A percentile compares a stretch with the other conserved stretches of the same genome.
phyloP scores from a whole-genome alignment of 2,329 filamentous ascomycete genomes.

The Ceratocystis cubensis region DNA sequence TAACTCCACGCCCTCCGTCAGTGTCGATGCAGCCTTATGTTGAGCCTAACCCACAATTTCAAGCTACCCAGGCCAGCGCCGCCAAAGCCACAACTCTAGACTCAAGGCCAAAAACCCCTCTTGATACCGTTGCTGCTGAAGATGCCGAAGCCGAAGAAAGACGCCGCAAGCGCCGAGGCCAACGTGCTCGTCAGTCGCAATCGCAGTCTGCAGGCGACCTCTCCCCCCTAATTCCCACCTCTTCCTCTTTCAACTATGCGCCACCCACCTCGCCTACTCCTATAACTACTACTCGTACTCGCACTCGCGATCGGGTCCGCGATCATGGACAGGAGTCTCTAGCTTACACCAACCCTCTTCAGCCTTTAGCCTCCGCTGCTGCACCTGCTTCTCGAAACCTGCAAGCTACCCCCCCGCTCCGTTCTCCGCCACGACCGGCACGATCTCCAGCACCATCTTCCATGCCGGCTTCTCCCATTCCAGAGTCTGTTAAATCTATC shows the following conservation, averaged over 20 bases:
- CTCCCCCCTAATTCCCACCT: slow-evolving; percentile 19
- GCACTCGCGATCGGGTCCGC: slow-evolving; percentile 18
- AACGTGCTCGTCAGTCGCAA: slow-evolving; percentile 16
- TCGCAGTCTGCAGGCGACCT: slow-evolving; percentile 14
- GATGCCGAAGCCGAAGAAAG: slow-evolving; percentile 20
- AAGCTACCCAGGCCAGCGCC: neutral
- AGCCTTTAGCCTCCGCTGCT: neutral
- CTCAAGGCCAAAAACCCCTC: slow-evolving; percentile 15
- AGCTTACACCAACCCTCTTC: slow-evolving; percentile 9
- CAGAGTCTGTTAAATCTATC: slow-evolving; percentile 3
- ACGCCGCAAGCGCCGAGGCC: slow-evolving; percentile 18
- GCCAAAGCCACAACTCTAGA: neutral
- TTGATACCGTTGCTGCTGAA: slow-evolving; percentile 10
- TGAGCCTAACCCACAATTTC: neutral
- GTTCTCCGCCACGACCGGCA: slow-evolving; percentile 6
- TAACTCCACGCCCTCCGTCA: slow-evolving; percentile 17
- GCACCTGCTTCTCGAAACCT: neutral
- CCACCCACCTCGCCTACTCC: slow-evolving; percentile 13
- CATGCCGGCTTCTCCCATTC: slow-evolving; percentile 4
- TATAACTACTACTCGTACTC: slow-evolving; percentile 14
- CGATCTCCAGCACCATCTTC: slow-evolving; percentile 12
- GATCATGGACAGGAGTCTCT: slow-evolving; percentile 15
- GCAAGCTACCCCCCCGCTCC: neutral
- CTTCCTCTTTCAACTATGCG: slow-evolving; percentile 17
- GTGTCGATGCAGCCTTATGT: slow-evolving; percentile 8